These are phyloP conservation scores for Phoma sp. DNA, from an alignment of 2,329 filamentous ascomycete species.

Conservation along the genomic window DNA sequence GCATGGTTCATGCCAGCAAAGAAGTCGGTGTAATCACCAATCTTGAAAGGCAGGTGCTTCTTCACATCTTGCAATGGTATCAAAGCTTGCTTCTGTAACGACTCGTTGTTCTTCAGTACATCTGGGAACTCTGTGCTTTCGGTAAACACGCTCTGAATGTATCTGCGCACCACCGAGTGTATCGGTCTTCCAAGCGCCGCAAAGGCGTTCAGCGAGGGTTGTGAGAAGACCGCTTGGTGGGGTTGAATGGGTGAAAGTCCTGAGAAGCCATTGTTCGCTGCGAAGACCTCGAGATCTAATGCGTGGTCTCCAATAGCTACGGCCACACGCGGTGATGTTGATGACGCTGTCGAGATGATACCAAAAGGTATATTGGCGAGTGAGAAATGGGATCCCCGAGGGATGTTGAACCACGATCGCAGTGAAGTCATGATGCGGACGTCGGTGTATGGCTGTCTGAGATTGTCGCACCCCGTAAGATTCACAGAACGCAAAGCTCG, in stretches of 20 bases:
- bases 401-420: constrained; percentile 65
- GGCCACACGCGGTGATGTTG: constrained; percentile 66
- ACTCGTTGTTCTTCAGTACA: constrained; percentile 67
- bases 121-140: constrained; percentile 65
- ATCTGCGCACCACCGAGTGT: constrained; percentile 71
- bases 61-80: constrained; percentile 65
- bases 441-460: background rate
- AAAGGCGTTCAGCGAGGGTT: constrained; percentile 74
- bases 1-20: constrained; percentile 83
- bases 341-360: constrained; percentile 71
- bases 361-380: constrained; percentile 84
- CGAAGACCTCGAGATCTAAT: constrained; percentile 71
- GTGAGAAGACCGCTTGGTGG: constrained; percentile 67
- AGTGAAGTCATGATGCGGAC: constrained; percentile 40
- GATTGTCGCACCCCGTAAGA: background rate
- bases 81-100: constrained; percentile 64
- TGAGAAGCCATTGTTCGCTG: constrained; percentile 65
- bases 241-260: constrained; percentile 63
- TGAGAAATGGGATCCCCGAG: constrained; percentile 70
- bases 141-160: constrained; percentile 71
- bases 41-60: constrained; percentile 76
- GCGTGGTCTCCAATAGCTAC: constrained; percentile 76
- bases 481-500: background rate
- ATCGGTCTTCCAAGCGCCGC: constrained; percentile 72
- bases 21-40: constrained; percentile 87